A percentile compares a stretch with the other conserved stretches of the same genome.
Conservation (phyloP, 164 flowering plant species). For the Tetracentron sinense region DNA sequence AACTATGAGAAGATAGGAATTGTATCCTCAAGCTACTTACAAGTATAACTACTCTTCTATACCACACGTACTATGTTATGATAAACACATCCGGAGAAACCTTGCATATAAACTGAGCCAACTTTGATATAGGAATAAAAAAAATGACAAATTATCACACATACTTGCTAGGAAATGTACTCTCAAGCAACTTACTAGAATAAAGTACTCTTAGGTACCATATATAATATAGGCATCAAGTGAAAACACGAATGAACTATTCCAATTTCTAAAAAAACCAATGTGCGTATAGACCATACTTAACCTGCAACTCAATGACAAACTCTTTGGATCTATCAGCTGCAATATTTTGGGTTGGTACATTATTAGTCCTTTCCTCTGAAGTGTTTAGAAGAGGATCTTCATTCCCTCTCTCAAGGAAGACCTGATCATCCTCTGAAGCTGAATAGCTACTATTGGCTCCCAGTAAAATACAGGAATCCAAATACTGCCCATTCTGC, state of each 20-base stretch:
- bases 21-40: neutral
- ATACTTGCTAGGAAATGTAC: neutral
- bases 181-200: neutral
- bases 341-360: slow-evolving; percentile 26
- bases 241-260: neutral
- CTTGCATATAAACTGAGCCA: too few species aligned
- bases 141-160: neutral
- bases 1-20: too few species aligned
- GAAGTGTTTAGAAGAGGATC: slow-evolving; percentile 20
- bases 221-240: neutral
- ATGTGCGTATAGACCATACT: neutral
- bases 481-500: slow-evolving; percentile 77
- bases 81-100: too few species aligned
- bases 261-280: slow-evolving; percentile 1
- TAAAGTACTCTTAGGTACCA: neutral
- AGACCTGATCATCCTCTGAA: slow-evolving; percentile 60
- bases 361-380: slow-evolving; percentile 21
- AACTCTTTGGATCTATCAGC: slow-evolving; percentile 43
- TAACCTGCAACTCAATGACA: slow-evolving; percentile 78
- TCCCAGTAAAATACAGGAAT: slow-evolving; percentile 80
- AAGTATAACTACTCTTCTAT: neutral
- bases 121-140: too few species aligned
- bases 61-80: too few species aligned
- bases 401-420: slow-evolving; percentile 40
- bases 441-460: slow-evolving; percentile 79